Evolutionary conservation across 2,329 filamentous ascomycete species (phyloP).

Genomic region (Sclerotinia nivalis): DNA sequence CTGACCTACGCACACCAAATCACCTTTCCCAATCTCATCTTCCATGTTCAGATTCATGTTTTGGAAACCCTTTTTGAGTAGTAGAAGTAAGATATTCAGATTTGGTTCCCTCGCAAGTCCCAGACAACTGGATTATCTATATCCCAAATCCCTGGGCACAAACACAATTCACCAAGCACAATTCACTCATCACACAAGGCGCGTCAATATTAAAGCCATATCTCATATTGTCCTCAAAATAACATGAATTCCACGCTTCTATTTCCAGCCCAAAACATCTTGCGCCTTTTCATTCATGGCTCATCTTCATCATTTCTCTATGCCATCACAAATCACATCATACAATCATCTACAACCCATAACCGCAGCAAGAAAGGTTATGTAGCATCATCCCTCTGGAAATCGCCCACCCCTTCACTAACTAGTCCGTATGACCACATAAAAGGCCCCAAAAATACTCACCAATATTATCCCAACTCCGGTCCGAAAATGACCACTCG

Average conservation of each 20-base stretch:
- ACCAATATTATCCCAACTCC: conserved; percentile 22
- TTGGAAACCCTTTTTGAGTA: no score
- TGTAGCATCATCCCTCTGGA: background rate
- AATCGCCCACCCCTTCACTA: conserved; percentile 13
- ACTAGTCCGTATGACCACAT: conserved; percentile 15
- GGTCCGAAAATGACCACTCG: conserved; percentile 20
- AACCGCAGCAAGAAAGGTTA: background rate
- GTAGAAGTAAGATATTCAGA: background rate
- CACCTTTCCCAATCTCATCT: no score
- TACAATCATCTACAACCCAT: conserved; percentile 8
- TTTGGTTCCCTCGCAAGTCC: background rate
- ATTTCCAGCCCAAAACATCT: conserved; percentile 9
- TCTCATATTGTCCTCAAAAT: conserved; percentile 1
- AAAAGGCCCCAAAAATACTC: conserved; percentile 7
- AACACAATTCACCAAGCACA: background rate
- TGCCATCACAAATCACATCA: conserved; percentile 18
- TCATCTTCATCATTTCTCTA: conserved; percentile 6
- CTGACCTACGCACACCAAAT: no score
- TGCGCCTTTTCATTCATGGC: background rate
- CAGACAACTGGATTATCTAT: background rate
- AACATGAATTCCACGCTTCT: conserved; percentile 8
- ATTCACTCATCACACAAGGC: background rate
- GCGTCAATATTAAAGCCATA: background rate
- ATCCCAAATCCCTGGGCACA: background rate
- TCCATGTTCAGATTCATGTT: no score